Base-by-base conservation (phyloP, 108 stramenopile species). In the Aurantiochytrium sp. region DNA sequence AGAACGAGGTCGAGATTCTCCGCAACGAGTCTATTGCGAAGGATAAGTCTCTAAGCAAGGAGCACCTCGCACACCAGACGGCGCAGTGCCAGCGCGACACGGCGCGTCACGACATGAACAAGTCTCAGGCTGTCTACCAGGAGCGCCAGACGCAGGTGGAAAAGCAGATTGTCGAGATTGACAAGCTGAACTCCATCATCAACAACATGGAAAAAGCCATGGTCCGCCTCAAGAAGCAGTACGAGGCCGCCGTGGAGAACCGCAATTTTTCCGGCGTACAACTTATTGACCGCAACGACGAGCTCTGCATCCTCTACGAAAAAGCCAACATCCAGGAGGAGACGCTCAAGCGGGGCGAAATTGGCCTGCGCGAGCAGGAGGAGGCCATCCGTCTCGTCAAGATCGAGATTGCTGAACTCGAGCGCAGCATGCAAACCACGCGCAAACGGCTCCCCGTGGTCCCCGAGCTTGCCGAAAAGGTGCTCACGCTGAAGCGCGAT, bases 281-380 rank as follows among this genome's bases (percentile, higher is more conserved):
- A 89, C 81, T 94, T 32, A 94, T 94, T 55, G 94, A 94, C 68
- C 69, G 94, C 41, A 94, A 94, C 87, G 93, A 94, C 55, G 93
- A 94, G 93, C 92, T 94, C 5, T 94, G 93, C 65, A 91, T 94
- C 24, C 85, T 94, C 27, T 94, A 94, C 89, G 94, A 94, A 65
- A 92, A 93, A 69, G 89, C 92, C 30, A 93, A 93, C 87, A 86
- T 93, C 19, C 93, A 94, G 53, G 92, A 93, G 88, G 91, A 90
- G 50, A 90, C 93, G 3, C 86, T 93, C 37, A 87, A 92, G 68
- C 55, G 85, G 53, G 94, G 94, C 41, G 92, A 91, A 69, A 37
- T 92, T 42, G 92, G 90, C 31, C 31, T 93, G 27, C 81, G 55
- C 19, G 86, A 88, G 48, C 88, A 89, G 42, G 93, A 94, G 34